Evolutionary conservation across 1,284 basidiomycete genomes (phyloP).

Genomic region (Heterobasidion occidentale): DNA sequence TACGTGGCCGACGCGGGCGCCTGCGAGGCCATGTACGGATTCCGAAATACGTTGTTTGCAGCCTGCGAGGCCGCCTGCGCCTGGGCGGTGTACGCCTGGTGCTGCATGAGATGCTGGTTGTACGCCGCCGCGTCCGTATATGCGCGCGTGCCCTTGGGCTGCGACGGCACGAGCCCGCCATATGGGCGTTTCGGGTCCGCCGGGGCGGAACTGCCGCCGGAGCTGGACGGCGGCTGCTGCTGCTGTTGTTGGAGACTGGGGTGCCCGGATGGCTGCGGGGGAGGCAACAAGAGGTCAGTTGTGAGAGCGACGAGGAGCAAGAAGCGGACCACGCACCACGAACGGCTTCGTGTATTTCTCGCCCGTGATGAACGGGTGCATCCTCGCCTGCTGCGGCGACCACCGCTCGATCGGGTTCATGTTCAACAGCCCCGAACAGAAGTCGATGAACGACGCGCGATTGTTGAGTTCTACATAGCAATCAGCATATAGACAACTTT

Average conservation of each 20-base stretch:
- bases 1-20: conserved; percentile 17
- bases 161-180: conserved; percentile 84
- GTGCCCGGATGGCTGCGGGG: conserved; percentile 23
- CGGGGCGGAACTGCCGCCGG: conserved; percentile 15
- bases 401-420: conserved; percentile 93
- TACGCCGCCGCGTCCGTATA: conserved; percentile 92
- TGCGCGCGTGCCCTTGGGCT: conserved; percentile 71
- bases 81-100: conserved; percentile 89
- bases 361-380: conserved; percentile 97
- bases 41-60: conserved; percentile 58
- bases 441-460: conserved; percentile 93
- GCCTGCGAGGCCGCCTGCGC: conserved; percentile 62
- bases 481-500: not conserved
- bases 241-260: conserved; percentile 32
- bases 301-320: not conserved
- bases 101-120: conserved; percentile 90
- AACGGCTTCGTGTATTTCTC: conserved; percentile 90
- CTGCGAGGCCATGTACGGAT: conserved; percentile 60
- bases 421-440: conserved; percentile 91
- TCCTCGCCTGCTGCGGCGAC: conserved; percentile 93
- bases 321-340: conserved; percentile 51
- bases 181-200: conserved; percentile 83
- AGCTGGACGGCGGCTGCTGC: conserved; percentile 21
- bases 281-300: conserved; percentile 7
- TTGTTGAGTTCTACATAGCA: conserved; percentile 76